Evolutionary conservation across 805 yeast species (phyloP).

Genomic region (Pichia deserticola): DNA sequence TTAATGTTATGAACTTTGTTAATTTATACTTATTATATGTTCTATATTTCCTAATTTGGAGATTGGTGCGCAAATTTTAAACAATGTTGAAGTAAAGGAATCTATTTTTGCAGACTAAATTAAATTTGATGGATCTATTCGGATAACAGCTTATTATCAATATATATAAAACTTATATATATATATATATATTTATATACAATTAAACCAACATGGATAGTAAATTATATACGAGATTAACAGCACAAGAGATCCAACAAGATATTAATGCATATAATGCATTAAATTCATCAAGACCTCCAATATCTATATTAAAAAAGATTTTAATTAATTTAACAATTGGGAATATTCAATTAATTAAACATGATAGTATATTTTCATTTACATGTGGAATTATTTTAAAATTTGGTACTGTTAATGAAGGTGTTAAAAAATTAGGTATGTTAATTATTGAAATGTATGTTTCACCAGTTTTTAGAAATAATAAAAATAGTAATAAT

Average conservation of each 20-base stretch:
- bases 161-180: too few species aligned
- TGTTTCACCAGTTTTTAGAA: neutral
- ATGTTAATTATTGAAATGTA: conserved; percentile 58
- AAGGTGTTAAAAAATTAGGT: conserved; percentile 66
- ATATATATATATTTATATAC: too few species aligned
- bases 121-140: too few species aligned
- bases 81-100: too few species aligned
- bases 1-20: too few species aligned
- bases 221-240: conserved; percentile 18
- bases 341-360: conserved; percentile 67
- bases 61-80: too few species aligned
- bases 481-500: neutral
- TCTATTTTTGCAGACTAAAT: too few species aligned
- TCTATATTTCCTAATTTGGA: too few species aligned
- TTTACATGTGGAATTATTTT: conserved; percentile 52
- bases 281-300: conserved; percentile 16
- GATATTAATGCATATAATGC: conserved; percentile 23
- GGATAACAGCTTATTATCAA: too few species aligned
- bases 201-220: conserved; percentile 10
- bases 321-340: conserved; percentile 77
- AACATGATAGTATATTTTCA: conserved; percentile 41
- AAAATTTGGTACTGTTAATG: conserved; percentile 33
- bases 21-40: too few species aligned
- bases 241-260: conserved; percentile 19
- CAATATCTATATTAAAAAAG: conserved; percentile 49